Base-by-base conservation (phyloP, 345 rosid species). In the Populus tremula region DNA sequence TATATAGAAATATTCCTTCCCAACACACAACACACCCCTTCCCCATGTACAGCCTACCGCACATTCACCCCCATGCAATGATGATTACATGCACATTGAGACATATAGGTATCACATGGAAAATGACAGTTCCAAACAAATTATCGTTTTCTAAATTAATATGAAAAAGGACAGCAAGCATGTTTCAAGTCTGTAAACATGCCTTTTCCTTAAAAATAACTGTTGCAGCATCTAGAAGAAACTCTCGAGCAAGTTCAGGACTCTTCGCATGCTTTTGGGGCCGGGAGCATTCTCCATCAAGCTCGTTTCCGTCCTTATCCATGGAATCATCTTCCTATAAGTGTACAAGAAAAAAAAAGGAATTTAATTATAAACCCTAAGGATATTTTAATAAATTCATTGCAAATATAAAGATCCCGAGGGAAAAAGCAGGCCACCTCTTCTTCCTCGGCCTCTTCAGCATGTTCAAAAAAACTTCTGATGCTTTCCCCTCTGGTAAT, bases 221-320 rank as follows among this genome's bases (percentile, higher is more conserved):
- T 10, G 94, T 84, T 67, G 98, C 98, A 47, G 98, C 96, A 89
- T 96, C 99, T 43, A 96, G 89, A 84, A 96, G 99, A 89, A 96
- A 96, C 85, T 96, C 99, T 85, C 99, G 93, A 84, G 99, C 99
- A 87, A 93, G 99, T 86, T 96, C 99, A 75, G 98, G 98, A 91
- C 98, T 96, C 90, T 96, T 96, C 65, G 97, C 99, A 81, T 96
- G 99, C 87, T 96, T 92, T 82, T 96, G 99, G 49, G 99, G 97
- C 84, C 96, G 98, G 77, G 89, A 90, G 86, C 99, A 93, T 79
- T 96, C 98, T 73, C 92, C 98, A 89, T 96, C 99, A 66, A 96
- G 87, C 78, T 93, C 99, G 88, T 91, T 93, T 75, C 97, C 98
- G 36, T 96, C 99, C 89, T 85, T 90, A 85, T 96, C 99, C 86